Percentiles rank a stretch among this genome's conserved stretches.
Evolutionary conservation across 1,284 basidiomycete genomes (phyloP).

Genomic region (Tilletiopsis washingtonensis): DNA sequence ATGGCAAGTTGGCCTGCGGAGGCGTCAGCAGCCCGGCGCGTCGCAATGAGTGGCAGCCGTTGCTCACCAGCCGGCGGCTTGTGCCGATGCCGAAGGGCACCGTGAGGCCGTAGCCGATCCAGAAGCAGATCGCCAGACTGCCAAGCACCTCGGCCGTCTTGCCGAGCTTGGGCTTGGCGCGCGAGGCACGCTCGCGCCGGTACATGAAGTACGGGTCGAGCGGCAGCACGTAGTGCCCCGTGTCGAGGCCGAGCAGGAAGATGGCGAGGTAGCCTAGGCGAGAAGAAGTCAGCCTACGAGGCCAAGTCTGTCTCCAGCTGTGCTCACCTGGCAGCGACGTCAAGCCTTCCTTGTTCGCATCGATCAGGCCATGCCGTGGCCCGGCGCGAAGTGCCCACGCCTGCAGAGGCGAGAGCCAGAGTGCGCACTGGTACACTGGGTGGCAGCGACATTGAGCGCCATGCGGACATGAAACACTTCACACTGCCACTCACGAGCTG

Average conservation of each 20-base stretch:
- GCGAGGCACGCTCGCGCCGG: conserved; percentile 6
- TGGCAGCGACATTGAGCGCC: neutral
- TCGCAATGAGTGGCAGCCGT: neutral
- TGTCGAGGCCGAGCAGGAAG: conserved; percentile 74
- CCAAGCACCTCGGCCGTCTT: conserved; percentile 46
- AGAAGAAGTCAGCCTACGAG: neutral
- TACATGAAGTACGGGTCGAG: conserved; percentile 53
- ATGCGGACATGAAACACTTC: too few relatives aligned
- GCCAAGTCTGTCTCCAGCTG: neutral
- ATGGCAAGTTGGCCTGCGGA: conserved; percentile 60
- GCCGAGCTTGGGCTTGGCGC: conserved; percentile 9
- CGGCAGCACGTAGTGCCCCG: conserved; percentile 72
- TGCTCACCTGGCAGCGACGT: conserved; percentile 63
- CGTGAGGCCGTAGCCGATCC: conserved; percentile 56
- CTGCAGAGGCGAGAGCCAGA: conserved; percentile 14
- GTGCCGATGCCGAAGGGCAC: conserved; percentile 4
- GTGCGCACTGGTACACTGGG: conserved; percentile 10
- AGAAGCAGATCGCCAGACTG: conserved; percentile 71
- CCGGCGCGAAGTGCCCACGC: conserved; percentile 20
- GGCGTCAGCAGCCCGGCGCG: neutral
- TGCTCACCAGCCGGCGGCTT: conserved; percentile 23
- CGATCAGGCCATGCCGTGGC: conserved; percentile 51
- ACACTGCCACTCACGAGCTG: neutral
- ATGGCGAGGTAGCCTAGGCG: conserved; percentile 77
- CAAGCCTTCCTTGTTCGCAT: conserved; percentile 87